Conservation (phyloP, 2,329 filamentous ascomycete species). For the Phoma sp. region DNA sequence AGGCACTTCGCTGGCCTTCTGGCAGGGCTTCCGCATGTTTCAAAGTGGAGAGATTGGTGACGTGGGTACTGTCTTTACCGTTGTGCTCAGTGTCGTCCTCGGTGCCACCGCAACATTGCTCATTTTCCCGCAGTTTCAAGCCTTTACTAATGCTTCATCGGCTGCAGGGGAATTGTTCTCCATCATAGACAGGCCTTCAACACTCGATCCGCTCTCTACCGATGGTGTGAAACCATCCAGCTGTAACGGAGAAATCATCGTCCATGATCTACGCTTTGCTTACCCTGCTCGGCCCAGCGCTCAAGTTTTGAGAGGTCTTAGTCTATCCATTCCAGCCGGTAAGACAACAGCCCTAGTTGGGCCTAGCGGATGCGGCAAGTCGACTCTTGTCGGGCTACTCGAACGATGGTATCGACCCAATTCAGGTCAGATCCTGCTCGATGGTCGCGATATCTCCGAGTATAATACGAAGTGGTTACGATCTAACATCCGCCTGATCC, state of each 20-base stretch:
- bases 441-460: conserved; percentile 68
- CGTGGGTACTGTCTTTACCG: conserved; percentile 63
- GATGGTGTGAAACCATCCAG: conserved; percentile 2
- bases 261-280: conserved; percentile 90
- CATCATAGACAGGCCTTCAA: conserved; percentile 78
- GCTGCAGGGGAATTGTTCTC: conserved; percentile 24
- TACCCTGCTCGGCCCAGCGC: conserved; percentile 90
- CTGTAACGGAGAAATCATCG: conserved; percentile 84
- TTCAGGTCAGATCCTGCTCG: conserved; percentile 33
- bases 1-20: conserved; percentile 41
- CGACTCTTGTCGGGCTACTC: conserved; percentile 84
- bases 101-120: conserved; percentile 40
- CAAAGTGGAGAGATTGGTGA: conserved; percentile 54
- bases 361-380: conserved; percentile 81
- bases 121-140: conserved; percentile 85
- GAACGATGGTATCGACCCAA: conserved; percentile 86
- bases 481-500: conserved; percentile 88
- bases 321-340: conserved; percentile 59
- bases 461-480: conserved; percentile 89
- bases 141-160: conserved; percentile 46
- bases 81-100: conserved; percentile 50
- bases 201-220: conserved; percentile 64
- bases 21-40: conserved; percentile 62
- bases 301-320: conserved; percentile 54
- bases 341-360: conserved; percentile 76